These are phyloP conservation scores for Coemansia sp. DNA, from an alignment of 192 early-diverging fungal genomes.

Conservation along the genomic window DNA sequence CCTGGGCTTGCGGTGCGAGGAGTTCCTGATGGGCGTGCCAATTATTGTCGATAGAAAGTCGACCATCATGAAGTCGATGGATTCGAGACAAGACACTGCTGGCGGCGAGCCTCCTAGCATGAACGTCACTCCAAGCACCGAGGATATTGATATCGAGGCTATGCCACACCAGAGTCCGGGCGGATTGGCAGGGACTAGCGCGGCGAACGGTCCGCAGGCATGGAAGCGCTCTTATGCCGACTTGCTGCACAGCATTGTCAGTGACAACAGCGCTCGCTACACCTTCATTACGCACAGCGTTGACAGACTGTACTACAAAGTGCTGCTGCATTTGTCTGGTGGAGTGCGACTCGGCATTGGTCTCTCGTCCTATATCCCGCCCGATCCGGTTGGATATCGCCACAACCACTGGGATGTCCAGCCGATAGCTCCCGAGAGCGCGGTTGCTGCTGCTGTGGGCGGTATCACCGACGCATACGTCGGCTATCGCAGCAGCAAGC, in stretches of 20 bases:
- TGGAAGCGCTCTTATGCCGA: slow-evolving; percentile 35
- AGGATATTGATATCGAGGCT: slow-evolving; percentile 12
- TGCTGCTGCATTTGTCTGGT: slow-evolving; percentile 47
- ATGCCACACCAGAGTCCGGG: slow-evolving; percentile 3
- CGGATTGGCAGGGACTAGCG: background rate
- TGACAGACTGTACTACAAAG: slow-evolving; percentile 47
- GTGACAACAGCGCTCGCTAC: slow-evolving; percentile 39
- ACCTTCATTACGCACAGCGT: slow-evolving; percentile 47
- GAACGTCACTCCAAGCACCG: slow-evolving; percentile 9
- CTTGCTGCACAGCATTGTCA: slow-evolving; percentile 34
- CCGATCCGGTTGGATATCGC: slow-evolving; percentile 31
- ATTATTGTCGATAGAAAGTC: slow-evolving; percentile 48
- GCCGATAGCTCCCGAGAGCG: slow-evolving; percentile 51
- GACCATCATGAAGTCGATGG: slow-evolving; percentile 33
- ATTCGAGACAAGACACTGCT: slow-evolving; percentile 13
- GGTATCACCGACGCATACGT: slow-evolving; percentile 47
- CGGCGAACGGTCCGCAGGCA: slow-evolving; percentile 14
- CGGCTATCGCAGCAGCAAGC: slow-evolving; percentile 46
- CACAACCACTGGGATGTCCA: slow-evolving; percentile 57
- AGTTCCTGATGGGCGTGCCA: slow-evolving; percentile 57
- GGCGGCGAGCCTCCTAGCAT: background rate
- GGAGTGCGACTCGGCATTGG: slow-evolving; percentile 57
- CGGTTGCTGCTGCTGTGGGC: slow-evolving; percentile 4
- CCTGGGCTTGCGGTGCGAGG: slow-evolving; percentile 47
- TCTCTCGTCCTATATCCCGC: slow-evolving; percentile 48